A percentile compares a stretch with the other conserved stretches of the same genome.
Conservation (phyloP, 2,329 filamentous ascomycete genomes). For the Geoglossum cookeanum region DNA sequence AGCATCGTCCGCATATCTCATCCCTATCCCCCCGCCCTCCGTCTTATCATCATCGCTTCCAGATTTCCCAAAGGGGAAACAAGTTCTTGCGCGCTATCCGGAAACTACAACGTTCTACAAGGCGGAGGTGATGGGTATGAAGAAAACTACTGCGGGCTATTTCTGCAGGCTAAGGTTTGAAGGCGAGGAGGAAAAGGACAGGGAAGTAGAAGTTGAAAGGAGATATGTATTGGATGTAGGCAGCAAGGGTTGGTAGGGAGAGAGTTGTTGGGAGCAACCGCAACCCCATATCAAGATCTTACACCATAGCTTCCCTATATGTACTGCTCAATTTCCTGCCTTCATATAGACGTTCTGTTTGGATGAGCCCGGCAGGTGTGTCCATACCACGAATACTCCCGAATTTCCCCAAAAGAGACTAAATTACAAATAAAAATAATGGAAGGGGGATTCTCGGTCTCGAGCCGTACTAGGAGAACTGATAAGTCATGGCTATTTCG, state of each 20-base stretch:
- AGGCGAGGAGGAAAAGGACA: constrained; percentile 6
- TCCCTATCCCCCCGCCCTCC: constrained; percentile 47
- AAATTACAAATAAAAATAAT: not conserved
- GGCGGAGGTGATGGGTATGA: constrained; percentile 59
- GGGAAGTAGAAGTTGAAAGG: constrained; percentile 5
- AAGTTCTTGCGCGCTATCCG: constrained; percentile 61
- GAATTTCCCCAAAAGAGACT: not conserved
- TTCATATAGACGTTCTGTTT: too few species aligned
- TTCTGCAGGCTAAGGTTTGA: constrained; percentile 5
- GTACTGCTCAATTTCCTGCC: too few species aligned
- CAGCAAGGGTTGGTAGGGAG: not conserved
- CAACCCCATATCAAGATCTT: too few species aligned
- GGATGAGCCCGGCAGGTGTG: not conserved
- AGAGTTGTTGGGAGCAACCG: not conserved
- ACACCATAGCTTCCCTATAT: too few species aligned
- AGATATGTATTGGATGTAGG: constrained; percentile 5
- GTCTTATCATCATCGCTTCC: constrained; percentile 31
- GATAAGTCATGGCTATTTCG: too few species aligned
- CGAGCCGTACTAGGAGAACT: too few species aligned
- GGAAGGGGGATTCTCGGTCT: not conserved
- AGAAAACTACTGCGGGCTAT: constrained; percentile 24
- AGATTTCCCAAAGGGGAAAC: constrained; percentile 43
- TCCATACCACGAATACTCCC: too few species aligned
- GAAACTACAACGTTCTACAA: constrained; percentile 76
- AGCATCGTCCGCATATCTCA: constrained; percentile 56